Conservation (phyloP, 129 eudicot genomes). For the Escallonia rubra region DNA sequence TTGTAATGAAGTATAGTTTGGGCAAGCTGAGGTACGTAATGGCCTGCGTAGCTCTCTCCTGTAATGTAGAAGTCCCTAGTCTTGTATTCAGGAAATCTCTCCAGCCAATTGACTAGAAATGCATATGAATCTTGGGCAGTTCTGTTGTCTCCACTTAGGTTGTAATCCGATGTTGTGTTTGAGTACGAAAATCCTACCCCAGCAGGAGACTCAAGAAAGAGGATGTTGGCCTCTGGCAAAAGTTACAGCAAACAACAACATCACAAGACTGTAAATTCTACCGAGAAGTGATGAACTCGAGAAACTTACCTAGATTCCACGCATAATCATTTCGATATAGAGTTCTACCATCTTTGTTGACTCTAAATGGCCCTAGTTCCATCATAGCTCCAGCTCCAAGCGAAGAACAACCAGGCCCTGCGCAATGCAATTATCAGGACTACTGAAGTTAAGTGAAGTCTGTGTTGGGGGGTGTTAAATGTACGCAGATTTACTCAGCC, state of each 20-base stretch:
- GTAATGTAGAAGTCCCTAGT: slow-evolving; percentile 30
- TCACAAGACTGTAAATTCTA: too few species aligned
- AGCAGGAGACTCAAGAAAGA: slow-evolving; percentile 56
- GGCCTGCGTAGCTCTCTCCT: slow-evolving; percentile 55
- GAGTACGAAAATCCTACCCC: slow-evolving; percentile 60
- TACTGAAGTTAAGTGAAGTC: too few species aligned
- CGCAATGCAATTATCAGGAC: too few species aligned
- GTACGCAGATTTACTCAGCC: too few species aligned
- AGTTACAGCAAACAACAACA: too few species aligned
- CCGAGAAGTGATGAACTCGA: too few species aligned
- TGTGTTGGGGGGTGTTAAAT: not conserved
- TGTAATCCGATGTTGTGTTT: slow-evolving; percentile 32
- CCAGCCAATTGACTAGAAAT: slow-evolving; percentile 40
- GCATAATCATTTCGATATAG: slow-evolving; percentile 7
- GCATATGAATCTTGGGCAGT: slow-evolving; percentile 48
- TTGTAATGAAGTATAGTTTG: slow-evolving; percentile 33
- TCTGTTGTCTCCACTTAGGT: slow-evolving; percentile 30
- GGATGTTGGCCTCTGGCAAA: slow-evolving; percentile 39
- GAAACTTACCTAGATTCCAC: slow-evolving; percentile 16
- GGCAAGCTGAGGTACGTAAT: slow-evolving; percentile 40
- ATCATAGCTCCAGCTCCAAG: slow-evolving; percentile 18
- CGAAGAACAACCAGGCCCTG: slow-evolving; percentile 22
- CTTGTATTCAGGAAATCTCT: slow-evolving; percentile 51
- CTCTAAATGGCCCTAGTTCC: slow-evolving; percentile 20
- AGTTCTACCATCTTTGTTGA: slow-evolving; percentile 9